Evolutionary conservation across 2,329 filamentous ascomycete species (phyloP), one percentile per base, ranked within the genome.

Genomic region (Alternaria ethzedia): DNA sequence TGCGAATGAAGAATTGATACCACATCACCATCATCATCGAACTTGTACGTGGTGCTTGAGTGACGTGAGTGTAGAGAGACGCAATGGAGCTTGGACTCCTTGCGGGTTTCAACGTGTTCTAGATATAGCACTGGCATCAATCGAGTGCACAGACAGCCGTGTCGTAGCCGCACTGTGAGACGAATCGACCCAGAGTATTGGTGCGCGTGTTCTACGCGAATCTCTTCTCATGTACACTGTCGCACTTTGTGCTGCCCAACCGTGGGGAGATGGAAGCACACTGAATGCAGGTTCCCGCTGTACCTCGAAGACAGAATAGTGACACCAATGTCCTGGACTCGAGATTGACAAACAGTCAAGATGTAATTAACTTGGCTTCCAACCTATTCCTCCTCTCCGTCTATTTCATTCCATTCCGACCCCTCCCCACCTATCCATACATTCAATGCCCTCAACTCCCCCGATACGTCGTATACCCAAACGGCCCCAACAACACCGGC

Each of bases 381-480:
- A 41, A 41, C n/a, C 8, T 5, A 41, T 41, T 10, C 32, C 32
- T 36, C 32, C 7, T 36, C 30, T 32, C 13, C 6, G 2, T 32
- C 30, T 8, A 25, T 8, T 8, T 8, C 23, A 25, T 25, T 13
- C 13, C 30, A 32, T 30, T 6, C 30, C 13, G 1, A 15, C 30
- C 13, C 5, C 13, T n/a, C n/a, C n/a, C 30, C 13, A 36, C 4
- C 32, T 9, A 36, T 36, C 7, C 32, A 15, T 25, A 9, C 44
- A 17, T 47, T 20, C 20, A 36, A n/a, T 2, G n/a, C 2, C 58
- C n/a, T 66, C 66, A 77, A 59, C 70, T 74, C 46, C 92, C 92
- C 51, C 92, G 84, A 80, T 96, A 96, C 10, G 92, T 95, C 44
- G 90, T 91, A 81, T 93, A 96, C 77, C 90, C 91, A 81, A 90